A percentile compares a stretch with the other conserved stretches of the same genome.
phyloP scores from a whole-genome alignment of 768 basidiomycete genomes.

The Cyclocybe cylindracea region DNA sequence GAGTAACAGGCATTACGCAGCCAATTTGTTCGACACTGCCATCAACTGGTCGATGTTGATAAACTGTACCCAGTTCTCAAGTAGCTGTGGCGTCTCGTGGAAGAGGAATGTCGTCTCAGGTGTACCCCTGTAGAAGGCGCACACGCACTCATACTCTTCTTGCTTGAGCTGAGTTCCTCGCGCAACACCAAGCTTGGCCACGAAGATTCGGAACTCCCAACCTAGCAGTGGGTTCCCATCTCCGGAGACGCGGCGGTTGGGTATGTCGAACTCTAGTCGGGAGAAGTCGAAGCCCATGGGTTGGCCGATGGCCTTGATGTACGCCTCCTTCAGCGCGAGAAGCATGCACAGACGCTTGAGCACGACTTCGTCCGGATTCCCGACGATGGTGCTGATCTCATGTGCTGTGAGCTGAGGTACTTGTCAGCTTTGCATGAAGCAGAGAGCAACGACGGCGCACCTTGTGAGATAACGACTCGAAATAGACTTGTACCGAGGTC shows the following conservation, averaged over 20 bases:
- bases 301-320: conserved; percentile 84
- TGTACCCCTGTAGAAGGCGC: conserved; percentile 74
- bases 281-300: conserved; percentile 80
- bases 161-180: conserved; percentile 55
- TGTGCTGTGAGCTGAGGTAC: conserved; percentile 26
- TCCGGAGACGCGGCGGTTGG: conserved; percentile 55
- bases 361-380: conserved; percentile 60
- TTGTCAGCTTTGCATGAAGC: neutral
- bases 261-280: conserved; percentile 81
- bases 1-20: conserved; percentile 38
- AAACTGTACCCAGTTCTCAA: conserved; percentile 84
- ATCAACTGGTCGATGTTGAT: conserved; percentile 82
- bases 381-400: conserved; percentile 55
- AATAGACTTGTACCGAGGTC: conserved; percentile 59
- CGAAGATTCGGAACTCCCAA: conserved; percentile 88
- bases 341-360: conserved; percentile 77
- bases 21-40: conserved; percentile 75
- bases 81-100: conserved; percentile 63
- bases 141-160: conserved; percentile 76
- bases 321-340: conserved; percentile 78
- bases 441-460: conserved; percentile 35
- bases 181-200: conserved; percentile 68
- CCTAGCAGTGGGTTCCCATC: conserved; percentile 72
- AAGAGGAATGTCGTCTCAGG: conserved; percentile 70
- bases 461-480: conserved; percentile 76